phyloP scores from a whole-genome alignment of 139 green algal species.

The Chlamydomonas asymmetrica region DNA sequence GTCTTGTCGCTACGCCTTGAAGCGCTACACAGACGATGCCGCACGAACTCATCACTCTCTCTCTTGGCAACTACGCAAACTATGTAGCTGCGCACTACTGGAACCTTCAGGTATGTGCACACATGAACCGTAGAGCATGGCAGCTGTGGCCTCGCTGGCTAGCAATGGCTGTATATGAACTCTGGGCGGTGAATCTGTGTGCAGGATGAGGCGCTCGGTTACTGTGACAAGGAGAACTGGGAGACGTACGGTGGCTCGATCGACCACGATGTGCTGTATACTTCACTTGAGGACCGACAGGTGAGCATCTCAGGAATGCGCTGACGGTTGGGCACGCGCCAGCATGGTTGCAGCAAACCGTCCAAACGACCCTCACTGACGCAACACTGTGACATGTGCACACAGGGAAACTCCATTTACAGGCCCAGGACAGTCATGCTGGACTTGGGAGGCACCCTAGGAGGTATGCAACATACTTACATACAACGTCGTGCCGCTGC shows the following conservation, averaged over 20 bases:
- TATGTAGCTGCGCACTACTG: conserved; percentile 85
- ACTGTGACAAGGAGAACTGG: conserved; percentile 38
- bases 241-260: conserved; percentile 31
- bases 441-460: conserved; percentile 62
- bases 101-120: conserved; percentile 94
- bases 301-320: too few species aligned
- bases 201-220: conserved; percentile 73
- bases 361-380: too few species aligned
- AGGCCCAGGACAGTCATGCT: conserved; percentile 60
- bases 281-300: conserved; percentile 28
- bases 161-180: too few species aligned
- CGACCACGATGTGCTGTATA: conserved; percentile 54
- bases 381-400: too few species aligned
- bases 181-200: not conserved
- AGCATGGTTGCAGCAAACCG: too few species aligned
- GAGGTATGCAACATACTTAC: conserved; percentile 54
- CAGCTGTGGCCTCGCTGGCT: too few species aligned
- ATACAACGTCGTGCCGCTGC: too few species aligned
- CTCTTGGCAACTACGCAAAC: conserved; percentile 82
- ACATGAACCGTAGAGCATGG: too few species aligned
- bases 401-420: conserved; percentile 58
- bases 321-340: too few species aligned
- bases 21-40: conserved; percentile 20
- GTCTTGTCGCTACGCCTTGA: too few species aligned
- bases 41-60: conserved; percentile 77